These are phyloP conservation scores for Exophiala dermatitidis DNA, from an alignment of 2,329 filamentous ascomycete genomes.

Conservation along the genomic window DNA sequence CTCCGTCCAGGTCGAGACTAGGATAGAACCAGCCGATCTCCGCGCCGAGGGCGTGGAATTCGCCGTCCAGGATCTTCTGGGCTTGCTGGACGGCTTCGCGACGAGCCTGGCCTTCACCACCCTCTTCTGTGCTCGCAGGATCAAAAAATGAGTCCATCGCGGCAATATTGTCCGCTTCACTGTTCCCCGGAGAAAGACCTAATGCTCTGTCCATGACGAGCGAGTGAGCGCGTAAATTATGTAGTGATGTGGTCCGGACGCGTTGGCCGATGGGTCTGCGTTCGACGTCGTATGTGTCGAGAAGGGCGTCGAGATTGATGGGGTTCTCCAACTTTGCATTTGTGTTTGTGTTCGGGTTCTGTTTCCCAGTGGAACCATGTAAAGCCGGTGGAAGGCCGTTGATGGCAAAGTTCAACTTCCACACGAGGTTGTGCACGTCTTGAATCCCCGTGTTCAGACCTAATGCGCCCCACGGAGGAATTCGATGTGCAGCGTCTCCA, in stretches of 20 bases:
- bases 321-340: no score
- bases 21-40: conserved; percentile 36
- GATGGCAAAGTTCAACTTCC: conserved; percentile 25
- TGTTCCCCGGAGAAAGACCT: conserved; percentile 27
- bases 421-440: conserved; percentile 21
- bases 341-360: no score
- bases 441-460: conserved; percentile 27
- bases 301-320: conserved; percentile 15
- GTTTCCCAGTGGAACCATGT: conserved; percentile 4
- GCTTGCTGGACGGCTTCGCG: conserved; percentile 27
- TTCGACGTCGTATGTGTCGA: conserved; percentile 32
- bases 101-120: conserved; percentile 22
- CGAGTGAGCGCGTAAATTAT: conserved; percentile 30
- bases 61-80: conserved; percentile 28
- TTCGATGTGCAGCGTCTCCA: conserved; percentile 33
- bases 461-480: conserved; percentile 32
- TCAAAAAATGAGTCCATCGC: conserved; percentile 29
- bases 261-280: conserved; percentile 30
- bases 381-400: not conserved
- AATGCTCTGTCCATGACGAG: conserved; percentile 32
- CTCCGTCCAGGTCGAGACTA: conserved; percentile 22
- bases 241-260: conserved; percentile 28
- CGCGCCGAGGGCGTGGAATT: conserved; percentile 32
- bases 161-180: conserved; percentile 24
- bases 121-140: not conserved